These are phyloP conservation scores for Cladosporium colombiae DNA, from an alignment of 2,329 filamentous ascomycete species.

Conservation along the genomic window DNA sequence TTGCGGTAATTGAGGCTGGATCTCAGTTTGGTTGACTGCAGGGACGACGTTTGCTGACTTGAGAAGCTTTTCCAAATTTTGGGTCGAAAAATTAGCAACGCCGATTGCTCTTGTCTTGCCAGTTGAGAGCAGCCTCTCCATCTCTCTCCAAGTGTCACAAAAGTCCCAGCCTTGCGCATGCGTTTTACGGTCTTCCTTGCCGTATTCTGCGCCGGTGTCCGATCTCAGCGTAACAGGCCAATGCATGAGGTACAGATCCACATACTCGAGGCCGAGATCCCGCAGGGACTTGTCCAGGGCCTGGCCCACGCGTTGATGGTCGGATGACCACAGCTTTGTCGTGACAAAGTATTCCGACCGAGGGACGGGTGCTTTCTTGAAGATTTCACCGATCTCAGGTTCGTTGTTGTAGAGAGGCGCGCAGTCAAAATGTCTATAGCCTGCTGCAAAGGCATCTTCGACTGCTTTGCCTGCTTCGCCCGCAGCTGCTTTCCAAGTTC, in stretches of 20 bases:
- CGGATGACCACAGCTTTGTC: conserved; percentile 61
- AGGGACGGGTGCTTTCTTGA: conserved; percentile 26
- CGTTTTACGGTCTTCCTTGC: conserved; percentile 12
- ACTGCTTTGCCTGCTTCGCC: conserved; percentile 34
- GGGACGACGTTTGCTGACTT: conserved; percentile 22
- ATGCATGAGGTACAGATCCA: conserved; percentile 55
- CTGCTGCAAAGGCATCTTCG: conserved; percentile 24
- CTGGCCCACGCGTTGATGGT: conserved; percentile 2
- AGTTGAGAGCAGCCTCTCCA: conserved; percentile 25
- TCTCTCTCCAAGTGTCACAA: conserved; percentile 21
- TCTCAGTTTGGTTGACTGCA: conserved; percentile 25
- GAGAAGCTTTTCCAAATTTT: conserved; percentile 23
- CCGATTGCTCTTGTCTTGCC: conserved; percentile 27
- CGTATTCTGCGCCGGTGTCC: conserved; percentile 41
- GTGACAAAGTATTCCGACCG: conserved; percentile 42
- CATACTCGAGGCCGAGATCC: conserved; percentile 48
- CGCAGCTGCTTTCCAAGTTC: conserved; percentile 41
- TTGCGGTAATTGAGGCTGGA: conserved; percentile 23
- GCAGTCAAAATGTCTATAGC: conserved; percentile 32
- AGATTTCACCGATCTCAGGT: conserved; percentile 29
- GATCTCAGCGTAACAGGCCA: conserved; percentile 43
- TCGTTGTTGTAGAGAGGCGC: conserved; percentile 39
- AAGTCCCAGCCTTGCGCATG: conserved; percentile 25
- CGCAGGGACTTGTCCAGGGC: conserved; percentile 39
- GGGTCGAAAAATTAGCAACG: conserved; percentile 25